These are phyloP conservation scores for Schizosaccharomyces osmophilus DNA, from an alignment of 805 yeast species.

Conservation along the genomic window DNA sequence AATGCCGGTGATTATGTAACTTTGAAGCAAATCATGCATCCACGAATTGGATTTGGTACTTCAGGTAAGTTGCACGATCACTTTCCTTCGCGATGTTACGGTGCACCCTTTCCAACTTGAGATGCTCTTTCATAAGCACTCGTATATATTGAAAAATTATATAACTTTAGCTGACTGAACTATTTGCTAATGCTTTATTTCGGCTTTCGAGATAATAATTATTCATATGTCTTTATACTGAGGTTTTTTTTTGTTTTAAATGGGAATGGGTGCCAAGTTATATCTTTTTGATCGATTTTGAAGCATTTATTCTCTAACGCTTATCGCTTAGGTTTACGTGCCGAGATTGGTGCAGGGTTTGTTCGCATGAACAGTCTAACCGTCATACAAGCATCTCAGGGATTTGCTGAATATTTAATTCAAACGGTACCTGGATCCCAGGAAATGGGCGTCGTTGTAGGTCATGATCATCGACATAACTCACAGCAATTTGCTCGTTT, in stretches of 20 bases:
- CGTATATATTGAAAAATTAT: no score
- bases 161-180: no score
- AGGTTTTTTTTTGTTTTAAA: no score
- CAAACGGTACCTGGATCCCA: slow-evolving; percentile 2
- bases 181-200: no score
- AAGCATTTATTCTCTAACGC: background rate
- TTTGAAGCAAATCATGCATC: slow-evolving; percentile 19
- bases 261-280: no score
- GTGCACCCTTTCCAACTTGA: no score
- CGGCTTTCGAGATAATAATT: no score
- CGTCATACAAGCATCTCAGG: slow-evolving; percentile 68
- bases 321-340: slow-evolving; percentile 28
- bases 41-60: slow-evolving; percentile 63
- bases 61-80: slow-evolving; percentile 19
- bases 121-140: no score
- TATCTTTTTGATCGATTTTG: no score
- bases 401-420: slow-evolving; percentile 15
- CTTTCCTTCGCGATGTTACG: background rate
- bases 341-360: slow-evolving; percentile 78
- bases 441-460: slow-evolving; percentile 37
- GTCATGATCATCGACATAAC: slow-evolving; percentile 76
- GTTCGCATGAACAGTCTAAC: slow-evolving; percentile 73
- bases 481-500: slow-evolving; percentile 59
- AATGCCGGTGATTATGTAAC: slow-evolving; percentile 12
- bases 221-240: no score